These are phyloP conservation scores for Candida quercuum DNA, from an alignment of 805 yeast species.

Conservation along the genomic window DNA sequence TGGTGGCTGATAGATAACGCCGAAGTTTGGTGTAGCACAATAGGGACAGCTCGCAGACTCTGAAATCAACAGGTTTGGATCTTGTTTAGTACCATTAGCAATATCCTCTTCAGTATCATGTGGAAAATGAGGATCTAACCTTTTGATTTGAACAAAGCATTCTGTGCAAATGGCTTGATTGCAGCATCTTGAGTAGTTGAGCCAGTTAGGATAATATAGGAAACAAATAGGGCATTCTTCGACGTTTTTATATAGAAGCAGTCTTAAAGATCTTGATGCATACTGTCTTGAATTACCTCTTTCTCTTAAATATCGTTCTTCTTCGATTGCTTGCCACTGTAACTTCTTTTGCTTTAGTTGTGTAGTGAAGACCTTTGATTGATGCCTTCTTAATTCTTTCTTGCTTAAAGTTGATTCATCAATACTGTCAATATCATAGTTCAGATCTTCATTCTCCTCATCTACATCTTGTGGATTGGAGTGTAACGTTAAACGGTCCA, in stretches of 20 bases:
- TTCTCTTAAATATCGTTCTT: slow-evolving; percentile 27
- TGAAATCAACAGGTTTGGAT: slow-evolving; percentile 65
- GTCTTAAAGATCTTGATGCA: slow-evolving; percentile 37
- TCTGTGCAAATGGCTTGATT: slow-evolving; percentile 92
- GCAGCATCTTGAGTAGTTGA: slow-evolving; percentile 85
- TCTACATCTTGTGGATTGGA: slow-evolving; percentile 42
- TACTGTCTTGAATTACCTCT: slow-evolving; percentile 33
- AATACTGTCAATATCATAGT: slow-evolving; percentile 51
- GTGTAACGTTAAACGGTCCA: slow-evolving; percentile 52
- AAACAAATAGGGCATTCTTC: slow-evolving; percentile 95
- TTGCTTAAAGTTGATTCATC: slow-evolving; percentile 31
- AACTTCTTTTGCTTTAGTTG: slow-evolving; percentile 36
- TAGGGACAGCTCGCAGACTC: slow-evolving; percentile 92
- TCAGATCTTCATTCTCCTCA: slow-evolving; percentile 57
- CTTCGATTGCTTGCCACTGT: slow-evolving; percentile 31
- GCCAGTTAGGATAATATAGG: slow-evolving; percentile 69
- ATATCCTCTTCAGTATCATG: slow-evolving; percentile 51
- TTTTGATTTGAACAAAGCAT: slow-evolving; percentile 92
- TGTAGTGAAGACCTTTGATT: slow-evolving; percentile 32
- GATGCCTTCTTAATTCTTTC: slow-evolving; percentile 40
- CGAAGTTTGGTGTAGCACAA: slow-evolving; percentile 84
- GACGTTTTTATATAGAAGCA: slow-evolving; percentile 59
- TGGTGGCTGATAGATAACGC: slow-evolving; percentile 75
- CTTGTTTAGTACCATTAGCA: slow-evolving; percentile 26
- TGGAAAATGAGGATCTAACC: slow-evolving; percentile 91